A percentile compares a stretch with the other conserved stretches of the same genome.
Conservation (phyloP, 2,329 filamentous ascomycete genomes). For the Clarireedia hainanense region DNA sequence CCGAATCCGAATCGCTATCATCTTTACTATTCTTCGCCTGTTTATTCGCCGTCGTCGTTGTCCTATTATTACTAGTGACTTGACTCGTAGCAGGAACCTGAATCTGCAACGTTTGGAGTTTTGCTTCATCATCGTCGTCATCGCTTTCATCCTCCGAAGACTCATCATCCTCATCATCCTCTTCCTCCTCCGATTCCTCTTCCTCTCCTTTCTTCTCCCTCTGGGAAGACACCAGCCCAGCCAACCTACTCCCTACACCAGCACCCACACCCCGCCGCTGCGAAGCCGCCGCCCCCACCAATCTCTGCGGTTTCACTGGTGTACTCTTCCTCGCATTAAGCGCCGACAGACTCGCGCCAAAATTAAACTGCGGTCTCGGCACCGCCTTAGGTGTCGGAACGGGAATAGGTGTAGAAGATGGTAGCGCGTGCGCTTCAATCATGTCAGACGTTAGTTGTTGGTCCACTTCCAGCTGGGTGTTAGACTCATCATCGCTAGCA, state of each 20-base stretch:
- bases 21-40: neutral
- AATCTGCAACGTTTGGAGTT: neutral
- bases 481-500: constrained; percentile 15
- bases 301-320: constrained; percentile 4
- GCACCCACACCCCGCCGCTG: no score
- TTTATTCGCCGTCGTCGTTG: neutral
- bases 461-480: constrained; percentile 24
- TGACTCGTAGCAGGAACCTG: neutral
- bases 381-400: constrained; percentile 13
- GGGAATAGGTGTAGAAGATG: constrained; percentile 2
- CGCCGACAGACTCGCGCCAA: constrained; percentile 20
- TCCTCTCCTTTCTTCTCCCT: no score
- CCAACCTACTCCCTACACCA: no score
- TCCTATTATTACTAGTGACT: neutral
- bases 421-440: constrained; percentile 15
- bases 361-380: constrained; percentile 16
- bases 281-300: neutral
- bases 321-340: constrained; percentile 11
- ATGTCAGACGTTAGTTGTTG: constrained; percentile 26
- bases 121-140: constrained; percentile 7
- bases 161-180: constrained; percentile 5
- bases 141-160: constrained; percentile 14
- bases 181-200: neutral
- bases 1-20: constrained; percentile 8
- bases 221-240: no score